Evolutionary conservation across 192 early-diverging fungal species (phyloP).

Genomic region (Obelidium mucronatum): DNA sequence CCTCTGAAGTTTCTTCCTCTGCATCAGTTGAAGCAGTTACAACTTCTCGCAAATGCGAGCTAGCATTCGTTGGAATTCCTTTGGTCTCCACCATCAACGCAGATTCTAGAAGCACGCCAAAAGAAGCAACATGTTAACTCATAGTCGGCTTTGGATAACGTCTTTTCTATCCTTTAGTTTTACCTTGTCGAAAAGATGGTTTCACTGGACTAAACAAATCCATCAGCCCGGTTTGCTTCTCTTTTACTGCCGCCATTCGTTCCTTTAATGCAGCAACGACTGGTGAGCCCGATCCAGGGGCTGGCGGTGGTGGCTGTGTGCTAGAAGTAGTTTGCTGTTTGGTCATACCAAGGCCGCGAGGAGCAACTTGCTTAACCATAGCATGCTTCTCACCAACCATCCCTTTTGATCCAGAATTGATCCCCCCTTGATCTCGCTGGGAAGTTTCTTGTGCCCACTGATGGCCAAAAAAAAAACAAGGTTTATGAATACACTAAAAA

Average conservation of each 20-base stretch:
- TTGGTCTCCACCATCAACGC: not conserved
- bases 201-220: slow-evolving; percentile 64
- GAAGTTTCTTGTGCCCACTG: slow-evolving; percentile 40
- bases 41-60: slow-evolving; percentile 13
- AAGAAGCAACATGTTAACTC: too few species aligned
- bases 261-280: slow-evolving; percentile 42
- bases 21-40: slow-evolving; percentile 6
- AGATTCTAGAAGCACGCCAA: too few species aligned
- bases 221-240: slow-evolving; percentile 44
- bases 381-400: too few species aligned
- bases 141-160: too few species aligned
- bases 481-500: too few species aligned
- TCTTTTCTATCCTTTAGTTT: too few species aligned
- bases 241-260: slow-evolving; percentile 28
- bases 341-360: too few species aligned
- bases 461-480: slow-evolving; percentile 21
- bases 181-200: slow-evolving; percentile 18
- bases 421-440: slow-evolving; percentile 25
- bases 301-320: not conserved
- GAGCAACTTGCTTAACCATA: too few species aligned
- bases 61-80: not conserved
- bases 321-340: not conserved
- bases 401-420: slow-evolving; percentile 4
- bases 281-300: slow-evolving; percentile 20
- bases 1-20: not conserved